Base-by-base conservation (phyloP, 2,329 filamentous ascomycete species). In the Nigrospora osmanthi region DNA sequence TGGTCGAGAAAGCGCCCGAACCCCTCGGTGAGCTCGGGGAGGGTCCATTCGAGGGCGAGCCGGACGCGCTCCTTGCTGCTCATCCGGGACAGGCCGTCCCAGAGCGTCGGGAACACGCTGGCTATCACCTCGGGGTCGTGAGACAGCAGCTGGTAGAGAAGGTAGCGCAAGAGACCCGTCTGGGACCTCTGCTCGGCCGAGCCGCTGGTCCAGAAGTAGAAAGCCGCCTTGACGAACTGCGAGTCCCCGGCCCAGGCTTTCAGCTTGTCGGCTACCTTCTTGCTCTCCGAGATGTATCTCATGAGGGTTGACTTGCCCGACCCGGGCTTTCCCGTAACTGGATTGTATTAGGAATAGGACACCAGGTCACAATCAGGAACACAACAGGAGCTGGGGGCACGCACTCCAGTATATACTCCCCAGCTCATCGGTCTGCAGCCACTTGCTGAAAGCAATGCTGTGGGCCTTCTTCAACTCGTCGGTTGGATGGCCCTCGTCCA, bases 291-390 rank as follows among this genome's bases (percentile, higher is more conserved):
- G 12, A 69, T 54, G 33, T 64, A 63, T 16, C 66, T 64, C 56
- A 71, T 70, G 2, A 73, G 56, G 0, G 69, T 71, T 0, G 68
- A 72, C 47, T 74, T 74, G 1, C 71, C 71, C 0, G 67, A 67
- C 0, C 71, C 71, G 3, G 70, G 63, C 32, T 71, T 68, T 2
- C 65, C 66, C 2, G 59, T 66, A 34, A 69, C 46, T 48, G 19
- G 9, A 11, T 30, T 23, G 11, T 9, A 19, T 41, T 34, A 17
- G 12, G 11, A 32, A 32, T 6, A 15, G 14, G 11, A 16, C 13
- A 9, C 16, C 17, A 4, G 16, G 5, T 10, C 9, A 7, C 4
- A 11, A 10, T 4, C 13, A 7, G 23, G 23, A 28, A 10, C 23
- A 28, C 23, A 2, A 10, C 7, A 6, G 9, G 23, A 7, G 23